phyloP scores from a whole-genome alignment of 345 rosid genomes.

The Ailanthus altissimus region DNA sequence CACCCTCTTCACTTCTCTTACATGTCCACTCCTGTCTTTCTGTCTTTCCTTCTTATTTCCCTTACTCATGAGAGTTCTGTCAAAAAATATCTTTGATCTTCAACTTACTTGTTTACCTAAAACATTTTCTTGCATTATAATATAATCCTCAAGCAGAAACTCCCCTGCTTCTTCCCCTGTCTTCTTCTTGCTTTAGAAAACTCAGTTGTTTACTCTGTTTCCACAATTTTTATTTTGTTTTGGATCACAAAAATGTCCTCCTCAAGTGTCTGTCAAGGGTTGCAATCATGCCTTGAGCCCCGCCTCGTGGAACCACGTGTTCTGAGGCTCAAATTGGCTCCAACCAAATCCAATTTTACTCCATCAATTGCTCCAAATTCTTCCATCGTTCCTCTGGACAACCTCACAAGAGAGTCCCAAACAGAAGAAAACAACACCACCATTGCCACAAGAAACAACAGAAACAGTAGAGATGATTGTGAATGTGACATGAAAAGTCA shows the following conservation, averaged over 20 bases:
- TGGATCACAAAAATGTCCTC: slow-evolving; percentile 37
- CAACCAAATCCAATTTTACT: slow-evolving; percentile 23
- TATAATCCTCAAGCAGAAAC: background rate
- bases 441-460: slow-evolving; percentile 12
- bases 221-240: background rate
- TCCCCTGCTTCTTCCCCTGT: slow-evolving; percentile 17
- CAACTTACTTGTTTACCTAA: slow-evolving; percentile 4
- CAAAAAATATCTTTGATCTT: background rate
- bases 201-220: background rate
- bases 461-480: slow-evolving; percentile 14
- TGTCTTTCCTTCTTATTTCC: slow-evolving; percentile 4
- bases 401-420: slow-evolving; percentile 25
- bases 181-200: background rate
- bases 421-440: slow-evolving; percentile 15
- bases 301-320: slow-evolving; percentile 32
- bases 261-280: slow-evolving; percentile 47
- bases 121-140: slow-evolving; percentile 9
- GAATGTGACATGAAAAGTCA: slow-evolving; percentile 5
- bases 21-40: slow-evolving; percentile 22
- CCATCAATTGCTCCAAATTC: background rate
- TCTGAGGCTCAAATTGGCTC: slow-evolving; percentile 43
- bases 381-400: slow-evolving; percentile 4
- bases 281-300: slow-evolving; percentile 57
- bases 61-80: background rate
- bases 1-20: slow-evolving; percentile 28